Evolutionary conservation across 2,329 filamentous ascomycete species (phyloP).

Genomic region (Clonostachys byssicola): DNA sequence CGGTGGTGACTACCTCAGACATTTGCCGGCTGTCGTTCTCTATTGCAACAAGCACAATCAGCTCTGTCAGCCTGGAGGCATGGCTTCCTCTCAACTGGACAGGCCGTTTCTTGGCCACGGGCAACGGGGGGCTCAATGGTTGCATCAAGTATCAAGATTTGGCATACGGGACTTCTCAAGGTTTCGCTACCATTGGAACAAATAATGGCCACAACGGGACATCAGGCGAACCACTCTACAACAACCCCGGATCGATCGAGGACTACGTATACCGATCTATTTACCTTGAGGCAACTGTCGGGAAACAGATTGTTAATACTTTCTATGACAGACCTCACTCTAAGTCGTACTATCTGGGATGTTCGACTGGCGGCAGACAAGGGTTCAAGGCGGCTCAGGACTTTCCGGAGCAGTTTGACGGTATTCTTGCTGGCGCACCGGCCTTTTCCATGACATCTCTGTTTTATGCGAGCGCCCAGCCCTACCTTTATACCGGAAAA

Average conservation of each 20-base stretch:
- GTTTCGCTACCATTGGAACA: slow-evolving; percentile 41
- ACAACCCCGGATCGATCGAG: slow-evolving; percentile 25
- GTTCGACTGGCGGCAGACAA: slow-evolving; percentile 56
- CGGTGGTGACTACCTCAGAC: no score
- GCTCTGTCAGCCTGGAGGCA: slow-evolving; percentile 38
- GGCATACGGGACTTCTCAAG: slow-evolving; percentile 33
- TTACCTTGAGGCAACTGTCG: slow-evolving; percentile 42
- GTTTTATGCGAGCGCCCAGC: slow-evolving; percentile 26
- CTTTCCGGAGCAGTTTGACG: slow-evolving; percentile 54
- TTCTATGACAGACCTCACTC: slow-evolving; percentile 36
- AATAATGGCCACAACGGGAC: slow-evolving; percentile 48
- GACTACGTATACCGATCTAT: slow-evolving; percentile 28
- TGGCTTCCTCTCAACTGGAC: slow-evolving; percentile 43
- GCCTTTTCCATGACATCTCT: slow-evolving; percentile 28
- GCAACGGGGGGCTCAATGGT: slow-evolving; percentile 43
- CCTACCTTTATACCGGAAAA: slow-evolving; percentile 14
- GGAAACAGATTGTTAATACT: slow-evolving; percentile 37
- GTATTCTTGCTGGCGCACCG: slow-evolving; percentile 44
- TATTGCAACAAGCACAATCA: slow-evolving; percentile 17
- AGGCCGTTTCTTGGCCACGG: slow-evolving; percentile 36
- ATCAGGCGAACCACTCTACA: slow-evolving; percentile 17
- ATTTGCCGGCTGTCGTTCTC: slow-evolving; percentile 5
- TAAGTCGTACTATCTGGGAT: slow-evolving; percentile 52
- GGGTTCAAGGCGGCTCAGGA: slow-evolving; percentile 48
- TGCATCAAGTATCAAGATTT: slow-evolving; percentile 44